Base-by-base conservation (phyloP, 306 rosid species). In the Pyrus communis region DNA sequence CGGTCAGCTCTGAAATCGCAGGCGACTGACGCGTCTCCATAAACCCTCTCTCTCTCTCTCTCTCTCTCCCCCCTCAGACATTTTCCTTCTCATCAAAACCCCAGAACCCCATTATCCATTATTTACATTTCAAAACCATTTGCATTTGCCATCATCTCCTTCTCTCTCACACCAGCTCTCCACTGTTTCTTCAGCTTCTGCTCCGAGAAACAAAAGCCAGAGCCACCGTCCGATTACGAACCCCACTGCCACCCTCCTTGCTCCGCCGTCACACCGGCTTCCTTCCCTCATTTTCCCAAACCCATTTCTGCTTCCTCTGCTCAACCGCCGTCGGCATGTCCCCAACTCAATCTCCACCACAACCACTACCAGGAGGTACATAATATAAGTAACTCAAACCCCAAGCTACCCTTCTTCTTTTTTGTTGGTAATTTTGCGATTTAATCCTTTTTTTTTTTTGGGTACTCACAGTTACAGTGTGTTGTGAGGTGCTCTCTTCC, bases 241-340 rank as follows among this genome's bases (percentile, higher is more conserved):
- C 58, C 46, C 76, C 73, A 1, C 64, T 76, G 22, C 72, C 40
- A 40, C 79, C 79, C 2, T 83, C 85, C 38, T 43, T 81, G 10
- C 84, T 66, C 72, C 93, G 88, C 86, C 89, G 91, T 78, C 81
- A 67, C 66, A 35, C 73, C 76, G 74, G 80, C 65, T 76, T 85
- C 51, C 77, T 69, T 27, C 84, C 79, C 11, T 21, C 76, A 31
- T 60, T 76, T 12, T 25, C 74, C 73, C 40, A 35, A 35, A 35
- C 27, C 79, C 64, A 66, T 60, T 89, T 90, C 84, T 84, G 96
- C 19, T 71, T 93, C n/a, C 69, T 90, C 60, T 82, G 91, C 69
- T 79, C 88, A 2, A 86, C 87, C 46, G 96, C 96, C 51, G 84
- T 90, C 77, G 87, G 91, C 61, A 73, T 93, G 46, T 80, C 93